Percentiles rank a stretch among this genome's conserved stretches.
These are phyloP conservation scores for Trichophaea hybrida DNA, from an alignment of 2,329 filamentous ascomycete genomes.

Conservation along the genomic window DNA sequence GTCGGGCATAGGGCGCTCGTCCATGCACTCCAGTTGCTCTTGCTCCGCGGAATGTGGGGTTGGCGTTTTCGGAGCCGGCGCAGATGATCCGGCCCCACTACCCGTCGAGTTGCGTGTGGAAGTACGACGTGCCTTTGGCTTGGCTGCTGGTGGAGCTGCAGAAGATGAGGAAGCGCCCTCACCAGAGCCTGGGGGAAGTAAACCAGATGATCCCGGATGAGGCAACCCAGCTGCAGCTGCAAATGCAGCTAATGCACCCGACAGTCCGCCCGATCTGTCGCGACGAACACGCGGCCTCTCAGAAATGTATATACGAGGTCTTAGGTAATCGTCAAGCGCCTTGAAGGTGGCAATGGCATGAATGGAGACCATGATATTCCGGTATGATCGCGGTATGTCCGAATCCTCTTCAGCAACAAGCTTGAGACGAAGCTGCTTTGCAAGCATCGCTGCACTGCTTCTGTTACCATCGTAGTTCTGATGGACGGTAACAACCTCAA, in stretches of 20 bases:
- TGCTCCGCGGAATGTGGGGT: constrained; percentile 30
- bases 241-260: constrained; percentile 59
- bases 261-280: constrained; percentile 44
- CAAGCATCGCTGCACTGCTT: constrained; percentile 87
- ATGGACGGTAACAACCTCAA: constrained; percentile 91
- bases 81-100: not conserved
- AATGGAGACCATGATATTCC: constrained; percentile 95
- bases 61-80: constrained; percentile 15
- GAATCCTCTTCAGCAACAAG: constrained; percentile 80
- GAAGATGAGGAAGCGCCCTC: constrained; percentile 24
- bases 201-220: constrained; percentile 32
- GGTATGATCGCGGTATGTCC: constrained; percentile 72
- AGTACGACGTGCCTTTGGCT: constrained; percentile 1
- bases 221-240: constrained; percentile 55
- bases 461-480: constrained; percentile 84
- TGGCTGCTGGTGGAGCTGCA: constrained; percentile 11
- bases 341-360: constrained; percentile 98
- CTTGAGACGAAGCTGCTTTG: constrained; percentile 83
- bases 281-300: constrained; percentile 22
- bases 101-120: not conserved
- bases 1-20: constrained; percentile 71
- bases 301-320: constrained; percentile 59
- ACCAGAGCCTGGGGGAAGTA: constrained; percentile 16
- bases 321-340: constrained; percentile 84
- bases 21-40: constrained; percentile 75